Evolutionary conservation across 1,284 basidiomycete species (phyloP), one percentile per base, ranked within the genome.

Genomic region (Dichomitus squalens): DNA sequence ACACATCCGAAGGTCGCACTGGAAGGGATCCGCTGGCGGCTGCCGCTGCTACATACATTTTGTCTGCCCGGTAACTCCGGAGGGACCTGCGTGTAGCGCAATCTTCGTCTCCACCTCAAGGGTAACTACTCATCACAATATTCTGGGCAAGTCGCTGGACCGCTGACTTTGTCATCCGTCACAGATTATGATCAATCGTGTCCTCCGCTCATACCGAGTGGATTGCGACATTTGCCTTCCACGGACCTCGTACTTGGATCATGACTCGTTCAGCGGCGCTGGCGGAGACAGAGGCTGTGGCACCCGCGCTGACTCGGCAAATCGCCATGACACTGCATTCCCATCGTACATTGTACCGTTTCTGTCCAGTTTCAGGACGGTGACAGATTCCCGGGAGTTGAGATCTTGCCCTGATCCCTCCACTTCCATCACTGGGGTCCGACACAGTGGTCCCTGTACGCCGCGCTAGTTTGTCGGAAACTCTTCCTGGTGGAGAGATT

Each of bases 291-390:
- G 14, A 33, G 58, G 56, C 56, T 43, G 58, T 60, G 58, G 53
- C 46, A 44, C 23, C 47, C 46, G 36, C 52, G 14, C 47, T 64
- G 62, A 64, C 62, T 64, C 62, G 59, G 57, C 62, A 34, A 61
- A 51, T 41, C 38, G 46, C 43, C 38, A 27, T 55, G 59, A 54
- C 62, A 53, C 55, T 61, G 53, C 59, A 46, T 61, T 52, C 52
- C 48, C 53, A 46, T 55, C 52, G 34, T 35, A 41, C 58, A 60
- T 54, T 57, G 53, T 52, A 47, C 61, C 51, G 43, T 49, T 56
- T 50, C 53, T 47, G 56, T 56, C 47, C 51, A 55, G 56, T 60
- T 60, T 56, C 61, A 52, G 52, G 58, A 43, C 49, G 48, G 57
- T 49, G 47, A 57, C 55, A 55, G 39, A 36, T 39, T 52, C 20